Percentiles rank a stretch among this genome's conserved stretches.
These are phyloP conservation scores for Carex arenaria DNA, from an alignment of 202 grass and related monocot species.

Conservation along the genomic window DNA sequence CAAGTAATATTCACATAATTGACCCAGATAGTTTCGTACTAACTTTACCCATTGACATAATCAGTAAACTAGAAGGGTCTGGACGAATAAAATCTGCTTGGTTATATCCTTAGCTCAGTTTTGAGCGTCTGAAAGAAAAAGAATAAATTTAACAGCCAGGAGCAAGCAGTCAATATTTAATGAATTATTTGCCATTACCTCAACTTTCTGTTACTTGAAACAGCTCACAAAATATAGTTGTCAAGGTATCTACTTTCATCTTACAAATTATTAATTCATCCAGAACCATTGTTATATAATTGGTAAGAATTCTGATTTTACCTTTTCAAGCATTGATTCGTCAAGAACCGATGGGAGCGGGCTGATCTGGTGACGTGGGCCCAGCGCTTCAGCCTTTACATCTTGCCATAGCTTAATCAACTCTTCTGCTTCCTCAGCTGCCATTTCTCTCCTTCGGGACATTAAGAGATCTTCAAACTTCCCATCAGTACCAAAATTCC, in stretches of 20 bases:
- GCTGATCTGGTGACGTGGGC: conserved; percentile 58
- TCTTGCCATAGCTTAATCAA: conserved; percentile 82
- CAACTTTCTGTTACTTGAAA: not conserved
- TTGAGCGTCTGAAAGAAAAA: not conserved
- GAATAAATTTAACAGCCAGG: not conserved
- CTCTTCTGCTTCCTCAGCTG: conserved; percentile 65
- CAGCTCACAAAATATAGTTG: not conserved
- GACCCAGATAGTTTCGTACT: not conserved
- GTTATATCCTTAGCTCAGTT: not conserved
- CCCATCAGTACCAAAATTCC: conserved; percentile 25
- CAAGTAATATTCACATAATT: not conserved
- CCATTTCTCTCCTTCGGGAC: conserved; percentile 44
- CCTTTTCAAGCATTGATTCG: conserved; percentile 79
- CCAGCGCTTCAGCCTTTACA: conserved; percentile 81
- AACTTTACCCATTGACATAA: not conserved
- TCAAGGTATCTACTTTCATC: not conserved
- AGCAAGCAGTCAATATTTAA: not conserved
- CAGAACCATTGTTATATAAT: not conserved
- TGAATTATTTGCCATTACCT: not conserved
- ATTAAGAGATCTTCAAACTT: conserved; percentile 23
- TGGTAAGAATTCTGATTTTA: conserved; percentile 7
- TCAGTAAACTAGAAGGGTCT: not conserved
- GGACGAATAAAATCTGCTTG: not conserved
- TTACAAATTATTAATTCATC: not conserved
- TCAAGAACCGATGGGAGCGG: conserved; percentile 58